Percentiles rank a stretch among this genome's conserved stretches.
These are phyloP conservation scores for Chrysanthemum makinoi DNA, from an alignment of 129 eudicot species.

Conservation along the genomic window DNA sequence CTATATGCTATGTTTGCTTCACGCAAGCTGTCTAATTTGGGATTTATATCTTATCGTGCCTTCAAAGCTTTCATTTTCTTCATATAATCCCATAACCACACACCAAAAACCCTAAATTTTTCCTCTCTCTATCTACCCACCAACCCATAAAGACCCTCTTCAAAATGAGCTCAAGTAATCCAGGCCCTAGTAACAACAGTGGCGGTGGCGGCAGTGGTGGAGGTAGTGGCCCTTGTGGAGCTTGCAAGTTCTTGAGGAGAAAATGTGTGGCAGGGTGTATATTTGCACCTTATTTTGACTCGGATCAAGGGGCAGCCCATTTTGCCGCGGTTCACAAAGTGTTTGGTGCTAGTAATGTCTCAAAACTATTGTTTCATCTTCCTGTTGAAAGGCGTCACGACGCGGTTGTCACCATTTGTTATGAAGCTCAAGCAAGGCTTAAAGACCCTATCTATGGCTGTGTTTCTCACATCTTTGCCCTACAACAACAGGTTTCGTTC, in stretches of 20 bases:
- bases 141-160: slow-evolving; percentile 29
- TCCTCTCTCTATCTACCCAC: slow-evolving; percentile 17
- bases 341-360: slow-evolving; percentile 56
- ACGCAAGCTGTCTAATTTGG: slow-evolving; percentile 79
- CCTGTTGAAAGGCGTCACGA: slow-evolving; percentile 48
- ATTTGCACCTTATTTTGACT: slow-evolving; percentile 61
- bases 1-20: slow-evolving; percentile 94
- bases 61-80: slow-evolving; percentile 64
- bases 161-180: slow-evolving; percentile 26
- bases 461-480: slow-evolving; percentile 59
- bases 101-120: too few relatives aligned
- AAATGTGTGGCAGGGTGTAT: slow-evolving; percentile 57
- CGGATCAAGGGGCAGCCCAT: slow-evolving; percentile 60
- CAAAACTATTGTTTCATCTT: slow-evolving; percentile 46
- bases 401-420: slow-evolving; percentile 58
- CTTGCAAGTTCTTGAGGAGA: slow-evolving; percentile 63
- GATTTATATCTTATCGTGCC: slow-evolving; percentile 82
- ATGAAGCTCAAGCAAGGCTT: slow-evolving; percentile 62
- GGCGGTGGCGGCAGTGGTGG: slow-evolving; percentile 20
- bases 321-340: slow-evolving; percentile 57
- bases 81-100: slow-evolving; percentile 30
- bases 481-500: slow-evolving; percentile 59
- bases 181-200: slow-evolving; percentile 31
- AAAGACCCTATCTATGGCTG: slow-evolving; percentile 63
- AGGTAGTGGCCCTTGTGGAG: slow-evolving; percentile 56